Evolutionary conservation across 2,329 filamentous ascomycete genomes (phyloP), one percentile per base, ranked within the genome.

Genomic region (Pestalotiopsis fici): DNA sequence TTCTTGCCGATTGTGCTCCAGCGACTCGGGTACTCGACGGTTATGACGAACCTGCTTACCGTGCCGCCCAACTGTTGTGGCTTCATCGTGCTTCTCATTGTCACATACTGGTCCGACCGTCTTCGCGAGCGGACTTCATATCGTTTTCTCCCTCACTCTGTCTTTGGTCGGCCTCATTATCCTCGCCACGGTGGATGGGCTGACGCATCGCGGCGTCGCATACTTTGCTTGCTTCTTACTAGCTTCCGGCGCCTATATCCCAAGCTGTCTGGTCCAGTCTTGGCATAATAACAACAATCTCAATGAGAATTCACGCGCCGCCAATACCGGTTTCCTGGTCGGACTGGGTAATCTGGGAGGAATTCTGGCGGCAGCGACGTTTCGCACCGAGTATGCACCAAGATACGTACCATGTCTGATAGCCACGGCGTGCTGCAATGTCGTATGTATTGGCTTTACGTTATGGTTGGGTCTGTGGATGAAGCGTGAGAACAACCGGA

Each of bases 231-330:
- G 81, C 67, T 86, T 86, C 66, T 74, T 86, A 3, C 75, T 86
- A 64, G 81, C 82, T 1, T 71, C 75, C 0, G 81, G 81, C 25
- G 78, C 83, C 1, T 86, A 85, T 69, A 83, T 84, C 15, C 81
- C 83, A 0, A 81, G 79, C 3, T 81, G 80, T 64, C 74, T 86
- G n/a, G 79, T 86, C 4, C 80, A 85, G 68, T 78, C 79, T 1
- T 85, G 85, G 84, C 79, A 85, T 67, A 86, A 86, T 66, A 86
- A 86, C 69, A 86, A 87, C 71, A 86, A 84, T 55, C 74, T 85
- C 7, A 80, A 83, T 27, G 84, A 87, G 74, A 85, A 81, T 56
- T 79, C 77, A 0, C 79, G 84, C 0, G 83, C 84, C 4, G 83
- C 83, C 0, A 84, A 81, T 11, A 86, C 83, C 1, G 84, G 81